Percentiles rank a stretch among this genome's conserved stretches.
phyloP scores from a whole-genome alignment of 495 filamentous ascomycete species.

The Immersiella caudata region DNA sequence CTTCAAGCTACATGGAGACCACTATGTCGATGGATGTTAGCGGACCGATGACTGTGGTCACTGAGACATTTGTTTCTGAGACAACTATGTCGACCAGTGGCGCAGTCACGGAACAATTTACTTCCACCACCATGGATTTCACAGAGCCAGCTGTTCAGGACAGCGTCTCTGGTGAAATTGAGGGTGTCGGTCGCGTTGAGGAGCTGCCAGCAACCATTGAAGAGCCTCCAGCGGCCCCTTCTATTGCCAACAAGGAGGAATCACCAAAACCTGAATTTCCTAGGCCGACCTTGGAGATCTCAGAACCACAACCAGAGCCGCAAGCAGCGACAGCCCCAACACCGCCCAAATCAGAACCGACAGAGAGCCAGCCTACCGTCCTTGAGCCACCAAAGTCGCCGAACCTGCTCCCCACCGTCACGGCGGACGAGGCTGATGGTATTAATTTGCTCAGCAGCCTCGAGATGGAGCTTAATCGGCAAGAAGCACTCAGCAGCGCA shows the following conservation, averaged over 20 bases:
- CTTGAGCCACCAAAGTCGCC: slow-evolving; percentile 28
- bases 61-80: slow-evolving; percentile 12
- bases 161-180: background rate
- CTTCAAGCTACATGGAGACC: slow-evolving; percentile 22
- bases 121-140: background rate
- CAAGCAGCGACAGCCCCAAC: background rate
- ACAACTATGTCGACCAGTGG: background rate
- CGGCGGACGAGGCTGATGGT: slow-evolving; percentile 35
- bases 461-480: slow-evolving; percentile 37
- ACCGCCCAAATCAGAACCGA: background rate
- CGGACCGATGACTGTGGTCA: slow-evolving; percentile 1
- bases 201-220: slow-evolving; percentile 1
- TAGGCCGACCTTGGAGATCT: background rate
- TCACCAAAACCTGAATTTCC: background rate
- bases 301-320: background rate
- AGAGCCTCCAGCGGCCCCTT: background rate
- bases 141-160: background rate
- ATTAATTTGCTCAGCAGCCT: slow-evolving; percentile 36
- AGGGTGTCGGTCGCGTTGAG: background rate
- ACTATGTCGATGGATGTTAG: slow-evolving; percentile 20
- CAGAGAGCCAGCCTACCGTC: background rate
- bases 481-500: slow-evolving; percentile 29
- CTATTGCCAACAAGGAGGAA: background rate
- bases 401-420: slow-evolving; percentile 24
- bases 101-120: background rate